Percentiles rank a stretch among this genome's conserved stretches.
These are phyloP conservation scores for Ceratocystis smalleyi DNA, from an alignment of 2,329 filamentous ascomycete species.

Conservation along the genomic window DNA sequence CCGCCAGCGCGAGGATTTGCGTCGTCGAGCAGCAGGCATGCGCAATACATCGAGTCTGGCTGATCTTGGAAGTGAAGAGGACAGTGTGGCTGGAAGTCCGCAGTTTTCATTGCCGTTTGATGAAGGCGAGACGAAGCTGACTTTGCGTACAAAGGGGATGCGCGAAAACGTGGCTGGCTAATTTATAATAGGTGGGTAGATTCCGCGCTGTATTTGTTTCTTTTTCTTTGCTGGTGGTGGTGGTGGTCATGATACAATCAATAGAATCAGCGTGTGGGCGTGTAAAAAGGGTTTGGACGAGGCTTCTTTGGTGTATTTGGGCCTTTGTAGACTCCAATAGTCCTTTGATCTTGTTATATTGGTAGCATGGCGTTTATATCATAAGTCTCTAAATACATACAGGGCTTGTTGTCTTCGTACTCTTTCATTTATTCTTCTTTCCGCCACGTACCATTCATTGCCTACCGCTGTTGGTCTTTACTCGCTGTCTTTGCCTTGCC, in stretches of 20 bases:
- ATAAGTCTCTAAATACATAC: background rate
- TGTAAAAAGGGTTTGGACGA: constrained; percentile 5
- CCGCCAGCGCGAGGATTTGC: constrained; percentile 30
- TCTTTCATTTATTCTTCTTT: background rate
- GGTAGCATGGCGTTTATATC: background rate
- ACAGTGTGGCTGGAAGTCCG: constrained; percentile 9
- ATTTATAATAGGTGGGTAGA: background rate
- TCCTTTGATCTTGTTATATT: background rate
- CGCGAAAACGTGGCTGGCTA: constrained; percentile 26
- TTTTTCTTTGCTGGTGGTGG: background rate
- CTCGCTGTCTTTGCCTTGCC: background rate
- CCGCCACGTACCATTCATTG: background rate
- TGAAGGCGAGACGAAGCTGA: constrained; percentile 32
- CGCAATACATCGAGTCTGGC: constrained; percentile 16
- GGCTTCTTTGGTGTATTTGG: background rate
- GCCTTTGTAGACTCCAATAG: background rate
- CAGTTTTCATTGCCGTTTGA: constrained; percentile 31
- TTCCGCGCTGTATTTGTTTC: background rate
- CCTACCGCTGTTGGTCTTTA: background rate
- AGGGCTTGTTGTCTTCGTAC: background rate
- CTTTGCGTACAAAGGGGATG: constrained; percentile 40
- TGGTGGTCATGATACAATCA: no score
- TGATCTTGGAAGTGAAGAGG: constrained; percentile 17
- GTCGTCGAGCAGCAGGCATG: constrained; percentile 22
- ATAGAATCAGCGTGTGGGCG: constrained; percentile 9